Base-by-base conservation (phyloP, 805 yeast species). In the Pichia membranifaciens region DNA sequence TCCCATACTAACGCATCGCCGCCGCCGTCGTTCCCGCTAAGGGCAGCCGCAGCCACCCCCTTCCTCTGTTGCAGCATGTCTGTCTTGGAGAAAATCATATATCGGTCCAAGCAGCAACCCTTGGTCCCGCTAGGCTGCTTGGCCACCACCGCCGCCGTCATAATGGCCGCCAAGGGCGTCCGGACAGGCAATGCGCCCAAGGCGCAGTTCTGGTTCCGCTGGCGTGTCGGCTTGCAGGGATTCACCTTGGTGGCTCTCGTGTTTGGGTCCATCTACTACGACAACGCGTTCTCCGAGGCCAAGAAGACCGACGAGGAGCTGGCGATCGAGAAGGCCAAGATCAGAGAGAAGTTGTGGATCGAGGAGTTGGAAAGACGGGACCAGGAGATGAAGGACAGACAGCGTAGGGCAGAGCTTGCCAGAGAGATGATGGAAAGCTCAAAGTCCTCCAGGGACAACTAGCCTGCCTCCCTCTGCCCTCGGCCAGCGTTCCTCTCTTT, bases 291-390 rank as follows among this genome's bases (percentile, higher is more conserved):
- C 22, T 71, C 64, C 34, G 64, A 59, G 38, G 33, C 32, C 4
- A 72, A 73, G 44, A 71, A 70, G 54, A 61, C 79, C 6, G 75
- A 76, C 45, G 91, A 87, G 55, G 91, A 85, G 29, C 61, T 71
- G 53, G 71, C 86, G 55, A 70, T 79, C 45, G 85, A 82, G 57
- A 85, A 87, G 76, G 95, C 97, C 37, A 84, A 84, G 64, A 68
- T 79, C 61, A 82, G 97, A 71, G 96, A 90, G 62, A 72, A 70
- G 58, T 62, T 90, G 54, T 90, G 97, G 97, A 84, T 89, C 51
- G 87, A 85, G 60, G 95, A 85, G 59, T 73, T 89, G 58, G 97
- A 89, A 62, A 78, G 96, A 69, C 78, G 95, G 64, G 96, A 89
- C 62, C 75, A 66, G 13, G 84, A 81, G 48, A 79, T 82, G 48